Evolutionary conservation across 768 basidiomycete species (phyloP).

Genomic region (Mycena rosella): DNA sequence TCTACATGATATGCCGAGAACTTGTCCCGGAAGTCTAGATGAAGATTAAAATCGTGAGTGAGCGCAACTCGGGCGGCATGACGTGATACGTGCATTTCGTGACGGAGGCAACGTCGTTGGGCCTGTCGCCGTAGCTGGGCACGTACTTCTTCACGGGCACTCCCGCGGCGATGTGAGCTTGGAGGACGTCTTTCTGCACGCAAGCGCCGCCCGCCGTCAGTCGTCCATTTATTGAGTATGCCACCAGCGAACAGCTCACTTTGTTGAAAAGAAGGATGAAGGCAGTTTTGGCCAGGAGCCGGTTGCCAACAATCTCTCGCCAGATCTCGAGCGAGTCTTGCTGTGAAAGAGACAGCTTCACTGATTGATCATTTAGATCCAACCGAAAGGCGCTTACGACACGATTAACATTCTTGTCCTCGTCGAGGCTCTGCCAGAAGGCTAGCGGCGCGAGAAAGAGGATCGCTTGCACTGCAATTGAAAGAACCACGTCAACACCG

Average conservation of each 20-base stretch:
- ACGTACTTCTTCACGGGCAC: conserved; percentile 66
- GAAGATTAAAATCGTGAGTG: not conserved
- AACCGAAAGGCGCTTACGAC: conserved; percentile 45
- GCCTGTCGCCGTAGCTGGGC: conserved; percentile 71
- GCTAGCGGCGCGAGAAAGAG: conserved; percentile 71
- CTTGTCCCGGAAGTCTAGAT: conserved; percentile 62
- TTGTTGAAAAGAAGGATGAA: conserved; percentile 72
- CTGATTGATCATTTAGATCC: not conserved
- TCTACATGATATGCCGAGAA: conserved; percentile 62
- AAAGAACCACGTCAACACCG: not conserved
- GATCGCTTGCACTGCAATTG: conserved; percentile 62
- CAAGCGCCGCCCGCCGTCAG: not conserved
- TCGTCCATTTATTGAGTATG: not conserved
- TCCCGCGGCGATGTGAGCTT: conserved; percentile 59
- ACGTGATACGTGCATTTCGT: conserved; percentile 60
- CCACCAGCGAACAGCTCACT: conserved; percentile 36
- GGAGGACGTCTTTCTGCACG: conserved; percentile 60
- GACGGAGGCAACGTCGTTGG: conserved; percentile 67
- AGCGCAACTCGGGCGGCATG: conserved; percentile 35
- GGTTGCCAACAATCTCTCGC: conserved; percentile 64
- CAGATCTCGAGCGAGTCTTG: conserved; percentile 70
- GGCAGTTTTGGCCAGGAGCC: conserved; percentile 61
- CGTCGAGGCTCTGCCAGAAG: conserved; percentile 68
- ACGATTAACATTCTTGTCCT: conserved; percentile 63
- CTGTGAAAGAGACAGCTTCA: conserved; percentile 39